Evolutionary conservation across 2,329 filamentous ascomycete species (phyloP), one percentile per base, ranked within the genome.

Genomic region (Claviceps sp.): DNA sequence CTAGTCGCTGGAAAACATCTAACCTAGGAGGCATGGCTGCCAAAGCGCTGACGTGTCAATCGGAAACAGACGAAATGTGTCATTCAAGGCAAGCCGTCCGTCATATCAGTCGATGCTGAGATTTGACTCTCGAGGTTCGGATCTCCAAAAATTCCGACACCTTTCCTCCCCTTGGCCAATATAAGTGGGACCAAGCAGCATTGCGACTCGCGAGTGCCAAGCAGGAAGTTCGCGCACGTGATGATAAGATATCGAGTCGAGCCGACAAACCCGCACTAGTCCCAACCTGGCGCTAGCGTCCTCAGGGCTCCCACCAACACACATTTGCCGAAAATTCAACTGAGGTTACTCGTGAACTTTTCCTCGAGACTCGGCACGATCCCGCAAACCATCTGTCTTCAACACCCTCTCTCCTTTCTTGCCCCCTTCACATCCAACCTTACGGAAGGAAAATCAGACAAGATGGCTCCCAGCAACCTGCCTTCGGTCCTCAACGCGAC

Each of bases 401-500:
- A 58, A 57, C 58, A 57, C 60, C 54, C 56, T 58, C 34, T 2
- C 14, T 26, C 58, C 62, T 60, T 62, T 62, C 50, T 55, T 54
- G 58, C 59, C 58, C 16, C 59, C 56, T 46, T 36, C 51, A 56
- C 55, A 54, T 57, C 63, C 61, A 62, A 62, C 60, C 56, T 60
- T 55, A 59, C 62, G 63, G 61, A 58, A 66, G 67, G 37, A 37
- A 63, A 64, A 64, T 62, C 66, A 73, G 72, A 78, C 83, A 93
- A 83, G 72, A 96, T 96, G 91, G 88, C 90, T 71, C 87, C 91
- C 72, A 80, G 83, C 68, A 95, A 96, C 79, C 86, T 96, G 63
- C 93, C 93, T 71, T 79, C 90, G 62, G 79, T 86, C 69, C 95
- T 98, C 85, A 93, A 95, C 81, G 88, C 93, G 70, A 97, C 93